These are phyloP conservation scores for Toxicodendron radicans DNA, from an alignment of 345 rosid species.

Conservation along the genomic window DNA sequence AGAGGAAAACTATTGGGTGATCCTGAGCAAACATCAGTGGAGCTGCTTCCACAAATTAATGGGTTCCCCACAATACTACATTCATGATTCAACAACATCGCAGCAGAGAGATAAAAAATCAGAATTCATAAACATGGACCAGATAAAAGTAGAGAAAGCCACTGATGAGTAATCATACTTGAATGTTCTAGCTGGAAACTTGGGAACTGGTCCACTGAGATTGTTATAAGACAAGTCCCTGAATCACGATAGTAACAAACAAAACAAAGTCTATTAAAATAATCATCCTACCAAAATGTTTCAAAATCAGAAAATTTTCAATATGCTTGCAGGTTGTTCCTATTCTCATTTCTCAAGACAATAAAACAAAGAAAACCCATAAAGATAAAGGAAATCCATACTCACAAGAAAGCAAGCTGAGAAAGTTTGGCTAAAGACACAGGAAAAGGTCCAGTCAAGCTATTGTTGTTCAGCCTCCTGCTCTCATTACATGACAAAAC, in stretches of 20 bases:
- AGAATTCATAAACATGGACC: conserved; percentile 7
- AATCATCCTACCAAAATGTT: conserved; percentile 2
- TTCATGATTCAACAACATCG: conserved; percentile 22
- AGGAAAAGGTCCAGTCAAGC: conserved; percentile 82
- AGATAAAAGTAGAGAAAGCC: conserved; percentile 8
- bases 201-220: conserved; percentile 85
- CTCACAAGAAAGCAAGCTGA: conserved; percentile 87
- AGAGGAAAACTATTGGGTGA: conserved; percentile 51
- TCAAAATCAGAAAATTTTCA: conserved; percentile 3
- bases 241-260: conserved; percentile 31
- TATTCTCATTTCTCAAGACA: conserved; percentile 32
- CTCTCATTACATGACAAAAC: conserved; percentile 44
- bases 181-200: conserved; percentile 74
- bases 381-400: conserved; percentile 27
- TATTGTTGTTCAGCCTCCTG: conserved; percentile 95
- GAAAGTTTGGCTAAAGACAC: conserved; percentile 67
- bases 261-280: conserved; percentile 1
- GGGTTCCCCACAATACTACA: conserved; percentile 83
- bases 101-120: conserved; percentile 5
- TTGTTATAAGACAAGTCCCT: conserved; percentile 96
- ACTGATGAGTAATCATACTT: conserved; percentile 43
- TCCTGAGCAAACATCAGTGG: conserved; percentile 60
- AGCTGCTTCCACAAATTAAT: conserved; percentile 63
- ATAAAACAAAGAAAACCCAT: conserved; percentile 6
- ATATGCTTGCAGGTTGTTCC: conserved; percentile 4